Percentiles rank a stretch among this genome's conserved stretches.
Conservation (phyloP, 352 stramenopile species). For the Globisporangium emineosum region DNA sequence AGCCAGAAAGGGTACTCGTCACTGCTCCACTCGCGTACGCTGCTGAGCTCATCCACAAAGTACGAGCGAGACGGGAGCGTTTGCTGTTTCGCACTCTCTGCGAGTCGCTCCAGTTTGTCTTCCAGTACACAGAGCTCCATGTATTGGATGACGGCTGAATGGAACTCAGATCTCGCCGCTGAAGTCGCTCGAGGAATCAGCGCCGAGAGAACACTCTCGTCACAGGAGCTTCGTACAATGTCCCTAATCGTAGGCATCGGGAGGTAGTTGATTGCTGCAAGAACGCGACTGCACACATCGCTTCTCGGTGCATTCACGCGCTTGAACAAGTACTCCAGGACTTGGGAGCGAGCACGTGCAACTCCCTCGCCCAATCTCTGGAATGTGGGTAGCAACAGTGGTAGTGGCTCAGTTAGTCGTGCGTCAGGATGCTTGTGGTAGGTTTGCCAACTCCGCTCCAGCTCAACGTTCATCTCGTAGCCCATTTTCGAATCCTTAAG, state of each 20-base stretch:
- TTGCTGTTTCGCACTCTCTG: neutral
- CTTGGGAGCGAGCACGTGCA: neutral
- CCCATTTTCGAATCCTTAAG: neutral
- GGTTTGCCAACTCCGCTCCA: neutral
- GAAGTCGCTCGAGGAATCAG: neutral
- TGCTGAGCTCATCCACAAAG: conserved; percentile 55
- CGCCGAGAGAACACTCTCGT: neutral
- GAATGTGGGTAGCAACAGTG: neutral
- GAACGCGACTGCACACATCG: neutral
- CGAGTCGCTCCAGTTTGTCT: conserved; percentile 62
- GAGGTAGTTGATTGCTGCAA: neutral
- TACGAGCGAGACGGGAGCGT: too few relatives aligned
- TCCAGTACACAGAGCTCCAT: conserved; percentile 76
- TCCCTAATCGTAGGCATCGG: neutral
- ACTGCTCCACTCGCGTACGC: conserved; percentile 43
- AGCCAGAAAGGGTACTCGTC: conserved; percentile 72
- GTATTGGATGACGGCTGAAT: too few relatives aligned
- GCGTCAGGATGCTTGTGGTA: neutral
- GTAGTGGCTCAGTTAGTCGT: neutral
- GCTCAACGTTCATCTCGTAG: neutral
- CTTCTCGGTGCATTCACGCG: neutral
- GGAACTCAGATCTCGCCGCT: neutral
- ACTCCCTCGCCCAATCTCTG: neutral
- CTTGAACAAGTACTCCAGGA: neutral
- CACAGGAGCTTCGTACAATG: neutral